A percentile compares a stretch with the other conserved stretches of the same genome.
phyloP scores from a whole-genome alignment of 2,329 filamentous ascomycete species.

The Pyricularia pennisetigena region DNA sequence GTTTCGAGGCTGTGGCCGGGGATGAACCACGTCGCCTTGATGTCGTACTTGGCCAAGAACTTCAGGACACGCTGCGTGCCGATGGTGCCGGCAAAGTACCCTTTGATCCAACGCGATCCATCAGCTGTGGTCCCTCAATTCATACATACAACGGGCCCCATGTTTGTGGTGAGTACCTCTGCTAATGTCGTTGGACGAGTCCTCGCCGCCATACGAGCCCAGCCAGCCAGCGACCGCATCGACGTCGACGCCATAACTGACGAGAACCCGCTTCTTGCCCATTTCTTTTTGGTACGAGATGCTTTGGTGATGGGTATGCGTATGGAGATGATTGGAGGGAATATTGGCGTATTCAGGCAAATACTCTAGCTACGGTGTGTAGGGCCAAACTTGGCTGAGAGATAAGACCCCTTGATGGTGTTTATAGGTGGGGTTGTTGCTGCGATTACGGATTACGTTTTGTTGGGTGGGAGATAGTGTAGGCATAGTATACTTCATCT shows the following conservation, averaged over 20 bases:
- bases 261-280: conserved; percentile 23
- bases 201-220: conserved; percentile 64
- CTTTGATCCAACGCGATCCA: conserved; percentile 17
- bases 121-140: background rate
- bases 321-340: background rate
- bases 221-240: conserved; percentile 72
- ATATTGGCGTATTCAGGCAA: background rate
- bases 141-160: background rate
- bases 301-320: background rate
- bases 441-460: background rate
- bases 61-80: conserved; percentile 58
- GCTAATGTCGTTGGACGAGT: conserved; percentile 62
- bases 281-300: background rate
- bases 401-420: background rate
- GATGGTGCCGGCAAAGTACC: conserved; percentile 60
- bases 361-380: background rate
- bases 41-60: conserved; percentile 61
- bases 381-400: background rate
- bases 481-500: background rate
- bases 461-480: background rate
- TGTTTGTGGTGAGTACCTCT: conserved; percentile 36
- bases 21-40: conserved; percentile 51
- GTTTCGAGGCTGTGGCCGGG: conserved; percentile 38
- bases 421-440: background rate
- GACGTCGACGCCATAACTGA: conserved; percentile 62